Base-by-base conservation (phyloP, 2,329 filamentous ascomycete species). In the Alternaria consortialis region DNA sequence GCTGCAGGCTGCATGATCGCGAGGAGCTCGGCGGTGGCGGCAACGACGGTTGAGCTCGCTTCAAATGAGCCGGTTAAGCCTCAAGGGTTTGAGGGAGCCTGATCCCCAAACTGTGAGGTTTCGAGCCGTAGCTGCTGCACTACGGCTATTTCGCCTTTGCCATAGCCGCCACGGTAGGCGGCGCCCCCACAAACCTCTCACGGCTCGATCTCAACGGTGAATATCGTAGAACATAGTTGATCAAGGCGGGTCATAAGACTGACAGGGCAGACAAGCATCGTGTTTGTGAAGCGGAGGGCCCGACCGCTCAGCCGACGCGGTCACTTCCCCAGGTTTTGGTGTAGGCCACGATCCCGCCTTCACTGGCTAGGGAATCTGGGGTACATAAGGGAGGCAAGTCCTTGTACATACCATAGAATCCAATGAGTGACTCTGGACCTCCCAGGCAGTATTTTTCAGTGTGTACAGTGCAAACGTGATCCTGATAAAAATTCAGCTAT, bases 1-100 rank as follows among this genome's bases (percentile, higher is more conserved):
- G 39, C 40, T 55, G 25, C 40, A 40, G 53, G 52, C 54, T 68
- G 67, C 66, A 69, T 66, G 61, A 67, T 67, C 65, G 66, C 53
- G 60, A 66, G 56, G 58, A 58, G 48, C 47, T 47, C 44, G 56
- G 59, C 51, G 52, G 54, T 51, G 58, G 56, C 32, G 66, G 57
- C 50, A 52, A 25, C 48, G 60, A 56, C 56, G 55, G 31, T 62
- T 37, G 47, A 58, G 53, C 62, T 60, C 53, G 48, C 36, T 60
- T 47, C 23, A 36, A 5, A 44, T 37, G 51, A 39, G 43, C 51
- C 58, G 50, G 53, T 64, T 60, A 60, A 48, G 40, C 58, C 42
- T 40, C 40, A 46, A 48, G 46, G 50, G 31, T 51, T 57, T 42
- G 44, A 55, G 46, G 34, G 29, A 50, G 51, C 53, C 54, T 60